These are phyloP conservation scores for Talaromyces adpressus DNA, from an alignment of 495 filamentous ascomycete genomes.

Conservation along the genomic window DNA sequence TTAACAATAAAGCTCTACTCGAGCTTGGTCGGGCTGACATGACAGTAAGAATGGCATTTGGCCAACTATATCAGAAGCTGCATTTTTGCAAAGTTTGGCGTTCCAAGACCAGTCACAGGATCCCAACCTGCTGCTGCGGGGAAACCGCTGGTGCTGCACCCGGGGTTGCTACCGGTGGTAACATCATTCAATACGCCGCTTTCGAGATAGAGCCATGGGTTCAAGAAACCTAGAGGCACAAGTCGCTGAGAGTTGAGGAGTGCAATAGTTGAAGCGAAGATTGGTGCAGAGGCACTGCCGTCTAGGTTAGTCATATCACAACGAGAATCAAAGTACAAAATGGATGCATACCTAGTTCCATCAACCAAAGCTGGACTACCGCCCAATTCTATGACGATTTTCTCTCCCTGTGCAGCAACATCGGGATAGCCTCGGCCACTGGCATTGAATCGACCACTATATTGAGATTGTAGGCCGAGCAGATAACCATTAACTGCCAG, in stretches of 20 bases:
- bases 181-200: constrained; percentile 59
- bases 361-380: no score
- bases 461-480: no score
- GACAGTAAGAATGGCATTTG: neutral
- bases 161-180: constrained; percentile 47
- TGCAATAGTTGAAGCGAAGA: constrained; percentile 55
- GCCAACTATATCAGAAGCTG: constrained; percentile 6
- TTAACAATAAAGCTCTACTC: neutral
- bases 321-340: no score
- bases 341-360: no score
- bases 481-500: no score
- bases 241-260: constrained; percentile 61
- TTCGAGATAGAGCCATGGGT: constrained; percentile 61
- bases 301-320: neutral
- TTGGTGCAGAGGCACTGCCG: constrained; percentile 52
- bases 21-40: neutral
- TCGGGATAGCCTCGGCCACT: no score
- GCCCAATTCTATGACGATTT: no score
- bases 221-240: constrained; percentile 61
- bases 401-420: no score
- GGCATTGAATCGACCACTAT: no score
- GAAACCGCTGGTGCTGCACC: constrained; percentile 56
- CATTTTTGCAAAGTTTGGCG: constrained; percentile 38
- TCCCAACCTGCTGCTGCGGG: constrained; percentile 42
- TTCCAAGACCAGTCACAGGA: constrained; percentile 39